A percentile compares a stretch with the other conserved stretches of the same genome.
Conservation (phyloP, 2,329 filamentous ascomycete genomes). For the Myriosclerotinia scirpicola region DNA sequence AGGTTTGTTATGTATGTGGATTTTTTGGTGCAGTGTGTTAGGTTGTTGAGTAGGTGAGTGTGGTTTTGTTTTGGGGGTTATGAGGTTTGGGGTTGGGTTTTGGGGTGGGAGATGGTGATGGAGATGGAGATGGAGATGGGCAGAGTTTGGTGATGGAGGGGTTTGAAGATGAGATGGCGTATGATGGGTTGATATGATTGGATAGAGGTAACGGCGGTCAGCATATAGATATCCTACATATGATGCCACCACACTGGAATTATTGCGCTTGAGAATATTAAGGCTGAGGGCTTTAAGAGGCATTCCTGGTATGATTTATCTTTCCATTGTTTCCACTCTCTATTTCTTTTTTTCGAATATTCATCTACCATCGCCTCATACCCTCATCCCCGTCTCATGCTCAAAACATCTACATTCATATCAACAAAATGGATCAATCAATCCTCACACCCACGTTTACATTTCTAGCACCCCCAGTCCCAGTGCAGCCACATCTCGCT, state of each 20-base stretch:
- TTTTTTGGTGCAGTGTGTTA: slow-evolving; percentile 51
- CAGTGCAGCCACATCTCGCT: slow-evolving; percentile 29
- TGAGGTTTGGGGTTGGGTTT: background rate
- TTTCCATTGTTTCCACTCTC: background rate
- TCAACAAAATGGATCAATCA: slow-evolving; percentile 23
- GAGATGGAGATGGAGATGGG: too few relatives aligned
- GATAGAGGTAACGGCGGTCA: slow-evolving; percentile 35
- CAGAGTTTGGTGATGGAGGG: too few relatives aligned
- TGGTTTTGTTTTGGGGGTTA: background rate
- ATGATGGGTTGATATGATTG: slow-evolving; percentile 24
- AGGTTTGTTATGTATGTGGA: slow-evolving; percentile 58
- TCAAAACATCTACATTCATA: background rate
- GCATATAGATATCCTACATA: slow-evolving; percentile 50
- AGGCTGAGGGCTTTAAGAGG: slow-evolving; percentile 53
- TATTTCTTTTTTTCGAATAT: background rate
- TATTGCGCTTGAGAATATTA: slow-evolving; percentile 50
- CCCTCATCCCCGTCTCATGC: background rate
- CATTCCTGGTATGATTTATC: slow-evolving; percentile 44
- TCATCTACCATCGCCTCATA: background rate
- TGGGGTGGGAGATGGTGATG: too few relatives aligned
- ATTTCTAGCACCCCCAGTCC: slow-evolving; percentile 32
- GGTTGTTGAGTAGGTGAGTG: slow-evolving; percentile 53
- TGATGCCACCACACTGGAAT: slow-evolving; percentile 56
- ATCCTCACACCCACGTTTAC: slow-evolving; percentile 27
- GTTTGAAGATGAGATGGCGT: background rate